Evolutionary conservation across 2,329 filamentous ascomycete genomes (phyloP), one percentile per base, ranked within the genome.

Genomic region (Pseudogymnoascus sp.): DNA sequence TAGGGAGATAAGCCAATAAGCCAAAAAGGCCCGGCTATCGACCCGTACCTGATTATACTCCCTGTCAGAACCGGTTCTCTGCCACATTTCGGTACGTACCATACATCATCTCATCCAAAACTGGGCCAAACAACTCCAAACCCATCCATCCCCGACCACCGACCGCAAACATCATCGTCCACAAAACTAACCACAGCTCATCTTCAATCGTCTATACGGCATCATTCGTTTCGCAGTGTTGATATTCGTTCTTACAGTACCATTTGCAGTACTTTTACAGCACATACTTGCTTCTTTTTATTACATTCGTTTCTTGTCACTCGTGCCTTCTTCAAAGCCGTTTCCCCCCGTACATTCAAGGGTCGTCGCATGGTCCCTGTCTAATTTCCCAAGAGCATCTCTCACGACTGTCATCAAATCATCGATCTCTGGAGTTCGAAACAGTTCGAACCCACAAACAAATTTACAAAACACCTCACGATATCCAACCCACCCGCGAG

Each of bases 1-100:
- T 41, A 41, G 18, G 8, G 18, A 41, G 20, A 20, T 20, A 41
- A 43, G 11, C 18, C 39, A 43, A 43, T 43, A 43, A 25, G 39
- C 39, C 39, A 43, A 43, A 22, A 43, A 43, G 39, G 5, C 39
- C 9, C 20, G 18, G 28, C 47, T 53, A 35, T 35, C 47, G 47
- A 53, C 47, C 47, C 47, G 47, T 53, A 53, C 47, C 47, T 53
- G 47, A 53, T 35, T 53, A 53, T 53, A 53, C 47, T 15, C 47
- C 47, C 47, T 53, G 41, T 11, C 47, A n/a, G 47, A 53, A 53
- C 47, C 47, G 15, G 28, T 53, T 20, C 22, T 20, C 47, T 53
- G 25, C 47, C 47, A 33, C 47, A 33, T 33, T 53, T 14, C 6
- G 47, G 47, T 53, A 53, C 47, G 47, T 53, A 53, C 47, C 47